phyloP scores from a whole-genome alignment of 129 eudicot species.

The Helianthus annuus region HanXRQr2.0-SUNRISE NC_035448.2:183306741-183307240 shows the following conservation, averaged over 20 bases:
- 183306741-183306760: slow-evolving; percentile 36
- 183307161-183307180: slow-evolving; percentile 84
- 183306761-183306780: background rate
- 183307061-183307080: background rate
- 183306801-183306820: slow-evolving; percentile 53
- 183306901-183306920: slow-evolving; percentile 22
- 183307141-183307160: slow-evolving; percentile 65
- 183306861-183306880: slow-evolving; percentile 98
- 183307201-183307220: slow-evolving; percentile 76
- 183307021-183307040: slow-evolving; percentile 98
- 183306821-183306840: slow-evolving; percentile 96
- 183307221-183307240: slow-evolving; percentile 95
- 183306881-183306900: slow-evolving; percentile 90
- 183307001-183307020: slow-evolving; percentile 81
- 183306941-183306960: background rate
- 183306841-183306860: slow-evolving; percentile 99
- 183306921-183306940: background rate
- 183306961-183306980: slow-evolving; percentile 86
- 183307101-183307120: slow-evolving; percentile 2
- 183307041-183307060: slow-evolving; percentile 76
- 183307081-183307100: background rate
- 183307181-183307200: slow-evolving; percentile 99
- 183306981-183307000: slow-evolving; percentile 86
- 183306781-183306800: slow-evolving; percentile 7
- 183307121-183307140: background rate